These are phyloP conservation scores for Auricularia sp. DNA, from an alignment of 768 basidiomycete species.

Conservation along the genomic window DNA sequence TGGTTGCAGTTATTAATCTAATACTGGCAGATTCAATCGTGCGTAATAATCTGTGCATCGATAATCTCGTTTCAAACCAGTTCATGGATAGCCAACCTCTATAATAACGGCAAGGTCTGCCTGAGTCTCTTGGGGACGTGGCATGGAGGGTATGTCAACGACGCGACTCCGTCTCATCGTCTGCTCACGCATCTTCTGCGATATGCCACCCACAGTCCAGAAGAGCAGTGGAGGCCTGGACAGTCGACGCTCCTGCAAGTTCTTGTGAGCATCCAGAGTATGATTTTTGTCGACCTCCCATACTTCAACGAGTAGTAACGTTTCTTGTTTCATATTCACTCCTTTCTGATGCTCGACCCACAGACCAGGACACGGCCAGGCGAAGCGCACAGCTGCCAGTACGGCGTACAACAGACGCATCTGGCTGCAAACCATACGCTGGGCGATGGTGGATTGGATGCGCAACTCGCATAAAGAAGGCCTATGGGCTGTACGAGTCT, in stretches of 20 bases:
- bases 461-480: no score
- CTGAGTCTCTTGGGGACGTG: slow-evolving; percentile 48
- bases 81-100: slow-evolving; percentile 34
- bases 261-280: slow-evolving; percentile 47
- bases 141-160: slow-evolving; percentile 32
- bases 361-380: slow-evolving; percentile 42
- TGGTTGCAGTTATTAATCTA: no score
- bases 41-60: no score
- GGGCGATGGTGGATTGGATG: slow-evolving; percentile 43
- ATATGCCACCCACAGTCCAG: slow-evolving; percentile 17
- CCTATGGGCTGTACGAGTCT: no score
- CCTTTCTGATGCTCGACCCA: not conserved
- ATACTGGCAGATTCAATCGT: no score
- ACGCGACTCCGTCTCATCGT: no score
- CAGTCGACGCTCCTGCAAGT: slow-evolving; percentile 50
- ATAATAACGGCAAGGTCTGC: slow-evolving; percentile 41
- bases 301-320: slow-evolving; percentile 46
- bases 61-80: slow-evolving; percentile 24
- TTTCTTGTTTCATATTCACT: slow-evolving; percentile 3
- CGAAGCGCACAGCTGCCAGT: slow-evolving; percentile 27
- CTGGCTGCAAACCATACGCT: slow-evolving; percentile 33
- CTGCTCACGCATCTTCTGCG: no score
- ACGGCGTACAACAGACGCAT: slow-evolving; percentile 39
- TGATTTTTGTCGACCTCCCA: slow-evolving; percentile 45
- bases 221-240: slow-evolving; percentile 37